These are phyloP conservation scores for Tulasnella sp. DNA, from an alignment of 768 basidiomycete genomes.

Conservation along the genomic window DNA sequence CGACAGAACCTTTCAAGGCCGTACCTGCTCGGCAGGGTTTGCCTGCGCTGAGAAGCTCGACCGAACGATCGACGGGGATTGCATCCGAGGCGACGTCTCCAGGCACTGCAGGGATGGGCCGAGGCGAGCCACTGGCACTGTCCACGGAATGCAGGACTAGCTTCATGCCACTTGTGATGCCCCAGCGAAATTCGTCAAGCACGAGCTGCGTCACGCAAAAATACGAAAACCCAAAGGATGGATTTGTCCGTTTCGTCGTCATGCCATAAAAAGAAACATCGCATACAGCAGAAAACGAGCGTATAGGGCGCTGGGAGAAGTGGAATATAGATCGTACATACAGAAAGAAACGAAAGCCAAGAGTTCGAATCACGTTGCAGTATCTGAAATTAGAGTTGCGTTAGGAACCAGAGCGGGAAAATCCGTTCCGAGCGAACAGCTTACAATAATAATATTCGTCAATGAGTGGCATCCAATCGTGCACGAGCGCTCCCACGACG, in stretches of 20 bases:
- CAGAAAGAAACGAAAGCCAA: neutral
- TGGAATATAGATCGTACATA: neutral
- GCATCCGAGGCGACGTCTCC: no score
- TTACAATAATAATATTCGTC: conserved; percentile 87
- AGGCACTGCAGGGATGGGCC: no score
- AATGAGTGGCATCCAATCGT: conserved; percentile 83
- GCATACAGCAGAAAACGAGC: neutral
- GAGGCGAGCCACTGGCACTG: no score
- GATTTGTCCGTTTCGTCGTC: neutral
- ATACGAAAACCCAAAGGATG: neutral
- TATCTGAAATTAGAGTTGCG: neutral
- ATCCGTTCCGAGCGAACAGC: conserved; percentile 29
- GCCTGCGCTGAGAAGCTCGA: no score
- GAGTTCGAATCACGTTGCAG: neutral
- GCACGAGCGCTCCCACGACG: conserved; percentile 59
- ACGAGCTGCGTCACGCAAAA: neutral
- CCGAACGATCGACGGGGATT: no score
- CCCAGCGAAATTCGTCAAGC: neutral
- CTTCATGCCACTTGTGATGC: no score
- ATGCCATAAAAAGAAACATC: neutral
- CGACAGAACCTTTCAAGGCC: no score
- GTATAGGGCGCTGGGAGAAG: neutral
- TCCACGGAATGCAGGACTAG: no score
- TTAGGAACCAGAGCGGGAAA: neutral
- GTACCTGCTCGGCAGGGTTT: no score